These are phyloP conservation scores for Strigomonas culicis DNA, from an alignment of 208 protist species.

Conservation along the genomic window DNA sequence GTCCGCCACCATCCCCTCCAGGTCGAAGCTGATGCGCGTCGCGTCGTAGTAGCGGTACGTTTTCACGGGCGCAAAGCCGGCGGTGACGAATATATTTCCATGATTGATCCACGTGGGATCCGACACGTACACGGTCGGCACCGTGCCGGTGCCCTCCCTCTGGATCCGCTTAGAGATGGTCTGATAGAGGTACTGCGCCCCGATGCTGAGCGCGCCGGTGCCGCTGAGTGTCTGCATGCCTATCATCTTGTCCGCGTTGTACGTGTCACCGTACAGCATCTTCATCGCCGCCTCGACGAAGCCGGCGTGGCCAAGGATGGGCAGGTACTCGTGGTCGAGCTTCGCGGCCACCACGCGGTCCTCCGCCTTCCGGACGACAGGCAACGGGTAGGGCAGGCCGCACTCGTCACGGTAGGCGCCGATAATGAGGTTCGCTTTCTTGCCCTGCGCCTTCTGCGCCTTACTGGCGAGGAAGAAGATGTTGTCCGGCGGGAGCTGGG, in stretches of 20 bases:
- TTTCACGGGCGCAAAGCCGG: conserved; percentile 53
- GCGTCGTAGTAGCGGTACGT: conserved; percentile 85
- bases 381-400: conserved; percentile 92
- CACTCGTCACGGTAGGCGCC: conserved; percentile 97
- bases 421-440: conserved; percentile 97
- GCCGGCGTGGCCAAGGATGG: conserved; percentile 86
- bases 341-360: conserved; percentile 49
- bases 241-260: conserved; percentile 50
- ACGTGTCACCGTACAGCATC: conserved; percentile 87
- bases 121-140: conserved; percentile 70
- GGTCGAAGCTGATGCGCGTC: conserved; percentile 62
- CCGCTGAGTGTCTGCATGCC: conserved; percentile 86
- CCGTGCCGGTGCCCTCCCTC: too few species aligned
- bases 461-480: conserved; percentile 41
- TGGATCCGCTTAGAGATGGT: conserved; percentile 25
- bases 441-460: conserved; percentile 38
- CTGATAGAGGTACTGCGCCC: conserved; percentile 49
- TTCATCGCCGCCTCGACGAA: conserved; percentile 82
- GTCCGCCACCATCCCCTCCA: conserved; percentile 83
- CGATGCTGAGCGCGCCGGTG: conserved; percentile 84
- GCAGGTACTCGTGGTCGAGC: conserved; percentile 97
- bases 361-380: conserved; percentile 90
- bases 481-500: conserved; percentile 31
- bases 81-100: conserved; percentile 46
- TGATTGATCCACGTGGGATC: conserved; percentile 91